These are phyloP conservation scores for Spatholobus suberectus DNA, from an alignment of 306 rosid genomes.

Conservation along the genomic window DNA sequence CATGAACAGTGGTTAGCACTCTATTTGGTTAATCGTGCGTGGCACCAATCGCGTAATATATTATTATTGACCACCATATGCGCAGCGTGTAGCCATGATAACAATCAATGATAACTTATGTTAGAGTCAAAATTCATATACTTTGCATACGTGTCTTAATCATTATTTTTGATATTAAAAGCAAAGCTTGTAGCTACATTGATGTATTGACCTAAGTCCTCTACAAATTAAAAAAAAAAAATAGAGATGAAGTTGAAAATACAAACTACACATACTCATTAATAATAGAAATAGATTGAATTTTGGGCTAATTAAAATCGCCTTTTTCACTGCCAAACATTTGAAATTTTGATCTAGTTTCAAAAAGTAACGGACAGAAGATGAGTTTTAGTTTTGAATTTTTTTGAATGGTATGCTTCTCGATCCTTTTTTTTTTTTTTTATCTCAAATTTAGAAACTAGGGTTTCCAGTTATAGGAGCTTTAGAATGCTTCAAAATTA, in stretches of 20 bases:
- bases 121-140: constrained; percentile 26
- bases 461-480: too few relatives aligned
- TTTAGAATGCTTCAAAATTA: too few relatives aligned
- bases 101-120: constrained; percentile 23
- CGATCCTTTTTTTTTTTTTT: too few relatives aligned
- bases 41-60: constrained; percentile 9
- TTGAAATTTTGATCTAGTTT: too few relatives aligned
- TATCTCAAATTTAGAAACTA: too few relatives aligned
- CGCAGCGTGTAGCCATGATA: not conserved
- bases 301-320: too few relatives aligned
- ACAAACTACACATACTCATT: too few relatives aligned
- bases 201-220: not conserved
- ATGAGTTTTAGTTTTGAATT: too few relatives aligned
- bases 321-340: too few relatives aligned
- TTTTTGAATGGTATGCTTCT: too few relatives aligned
- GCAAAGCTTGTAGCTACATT: not conserved
- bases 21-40: constrained; percentile 18
- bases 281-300: too few relatives aligned
- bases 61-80: constrained; percentile 15
- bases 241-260: not conserved
- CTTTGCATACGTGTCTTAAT: not conserved
- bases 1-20: not conserved
- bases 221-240: not conserved
- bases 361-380: too few relatives aligned
- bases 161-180: not conserved